Conservation (phyloP, 768 basidiomycete genomes). For the Collybia nuda region DNA sequence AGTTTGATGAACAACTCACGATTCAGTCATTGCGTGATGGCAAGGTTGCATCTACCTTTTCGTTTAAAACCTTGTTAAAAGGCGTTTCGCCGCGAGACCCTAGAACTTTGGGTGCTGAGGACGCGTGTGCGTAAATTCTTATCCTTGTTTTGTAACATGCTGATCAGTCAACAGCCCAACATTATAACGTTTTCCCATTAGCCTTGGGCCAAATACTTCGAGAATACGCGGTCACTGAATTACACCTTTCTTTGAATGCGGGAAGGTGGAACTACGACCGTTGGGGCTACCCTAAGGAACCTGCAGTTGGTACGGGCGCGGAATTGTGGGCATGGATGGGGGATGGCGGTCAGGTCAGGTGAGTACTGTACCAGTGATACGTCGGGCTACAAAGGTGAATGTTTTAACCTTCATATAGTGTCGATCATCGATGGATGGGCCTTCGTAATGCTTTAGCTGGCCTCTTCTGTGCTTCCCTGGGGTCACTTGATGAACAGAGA, state of each 20-base stretch:
- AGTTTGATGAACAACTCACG: conserved; percentile 46
- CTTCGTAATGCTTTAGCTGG: conserved; percentile 90
- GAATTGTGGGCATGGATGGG: conserved; percentile 93
- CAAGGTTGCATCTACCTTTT: conserved; percentile 76
- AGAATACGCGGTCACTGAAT: conserved; percentile 81
- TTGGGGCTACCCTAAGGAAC: conserved; percentile 81
- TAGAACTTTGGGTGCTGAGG: conserved; percentile 45
- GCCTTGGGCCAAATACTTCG: conserved; percentile 84
- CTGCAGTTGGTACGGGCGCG: conserved; percentile 80
- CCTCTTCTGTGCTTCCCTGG: conserved; percentile 91
- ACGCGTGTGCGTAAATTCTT: conserved; percentile 35
- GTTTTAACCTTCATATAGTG: conserved; percentile 34
- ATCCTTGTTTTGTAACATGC: not conserved
- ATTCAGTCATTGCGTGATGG: conserved; percentile 72
- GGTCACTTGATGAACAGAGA: conserved; percentile 69
- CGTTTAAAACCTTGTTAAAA: conserved; percentile 67
- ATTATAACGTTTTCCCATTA: conserved; percentile 86
- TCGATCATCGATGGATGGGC: conserved; percentile 79
- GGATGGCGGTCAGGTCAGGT: conserved; percentile 55
- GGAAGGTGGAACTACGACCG: conserved; percentile 88
- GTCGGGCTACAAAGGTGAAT: not conserved
- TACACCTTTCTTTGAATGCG: conserved; percentile 87
- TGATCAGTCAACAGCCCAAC: conserved; percentile 55
- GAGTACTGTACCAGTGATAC: conserved; percentile 15
- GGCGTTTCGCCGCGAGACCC: conserved; percentile 59